A percentile compares a stretch with the other conserved stretches of the same genome.
These are phyloP conservation scores for Podochytrium sp. DNA, from an alignment of 192 early-diverging fungal genomes.

Conservation along the genomic window DNA sequence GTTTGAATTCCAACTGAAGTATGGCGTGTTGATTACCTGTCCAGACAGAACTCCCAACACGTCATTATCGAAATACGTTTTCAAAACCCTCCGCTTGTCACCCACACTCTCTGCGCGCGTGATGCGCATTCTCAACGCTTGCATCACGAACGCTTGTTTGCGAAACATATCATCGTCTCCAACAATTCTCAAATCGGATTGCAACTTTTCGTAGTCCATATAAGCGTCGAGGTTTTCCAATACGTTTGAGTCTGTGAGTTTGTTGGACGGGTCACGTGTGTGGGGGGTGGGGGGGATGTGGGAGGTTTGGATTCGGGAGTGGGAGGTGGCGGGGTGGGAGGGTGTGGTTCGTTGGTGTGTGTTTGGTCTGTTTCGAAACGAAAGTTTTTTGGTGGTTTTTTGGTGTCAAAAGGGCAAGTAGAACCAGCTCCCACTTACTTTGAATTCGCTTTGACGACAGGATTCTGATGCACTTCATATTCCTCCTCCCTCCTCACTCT, in stretches of 20 bases:
- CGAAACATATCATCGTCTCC: not conserved
- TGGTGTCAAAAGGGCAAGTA: not conserved
- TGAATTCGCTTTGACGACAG: not conserved
- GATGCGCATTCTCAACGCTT: conserved; percentile 39
- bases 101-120: not conserved
- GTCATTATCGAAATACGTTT: conserved; percentile 35
- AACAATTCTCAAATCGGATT: conserved; percentile 27
- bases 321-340: not conserved
- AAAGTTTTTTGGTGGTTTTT: not conserved
- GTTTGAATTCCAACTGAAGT: not conserved
- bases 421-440: not conserved
- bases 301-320: not conserved
- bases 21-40: not conserved
- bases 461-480: not conserved
- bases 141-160: conserved; percentile 38
- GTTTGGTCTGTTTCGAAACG: not conserved
- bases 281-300: not conserved
- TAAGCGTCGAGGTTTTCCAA: conserved; percentile 17
- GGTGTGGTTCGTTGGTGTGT: conserved; percentile 8
- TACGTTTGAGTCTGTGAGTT: not conserved
- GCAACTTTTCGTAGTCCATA: conserved; percentile 36
- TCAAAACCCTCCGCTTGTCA: conserved; percentile 25
- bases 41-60: conserved; percentile 32
- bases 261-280: not conserved
- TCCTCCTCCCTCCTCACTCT: no score